Evolutionary conservation across 2,329 filamentous ascomycete genomes (phyloP).

Genomic region (Biscogniauxia mediterranea): DNA sequence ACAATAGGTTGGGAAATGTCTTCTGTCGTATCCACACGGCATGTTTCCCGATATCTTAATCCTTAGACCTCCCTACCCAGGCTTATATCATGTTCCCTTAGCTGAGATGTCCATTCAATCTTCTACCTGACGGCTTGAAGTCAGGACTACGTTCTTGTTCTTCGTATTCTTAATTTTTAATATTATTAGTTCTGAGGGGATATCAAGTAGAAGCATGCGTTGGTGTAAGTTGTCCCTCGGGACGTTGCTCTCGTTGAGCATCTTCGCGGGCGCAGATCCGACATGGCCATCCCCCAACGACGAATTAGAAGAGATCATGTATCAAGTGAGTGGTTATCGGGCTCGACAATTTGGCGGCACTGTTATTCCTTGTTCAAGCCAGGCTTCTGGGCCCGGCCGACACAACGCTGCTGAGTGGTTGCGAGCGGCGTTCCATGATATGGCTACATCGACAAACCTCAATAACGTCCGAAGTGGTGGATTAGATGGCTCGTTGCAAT

Average conservation of each 20-base stretch:
- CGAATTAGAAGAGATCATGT: slow-evolving; percentile 64
- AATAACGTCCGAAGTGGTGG: slow-evolving; percentile 46
- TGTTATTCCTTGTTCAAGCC: slow-evolving; percentile 56
- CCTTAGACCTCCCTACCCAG: not conserved
- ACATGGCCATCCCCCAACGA: slow-evolving; percentile 61
- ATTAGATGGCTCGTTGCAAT: slow-evolving; percentile 59
- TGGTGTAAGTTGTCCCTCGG: slow-evolving; percentile 28
- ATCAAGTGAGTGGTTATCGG: slow-evolving; percentile 54
- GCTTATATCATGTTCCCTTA: not conserved
- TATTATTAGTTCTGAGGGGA: not conserved
- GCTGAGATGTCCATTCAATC: not conserved
- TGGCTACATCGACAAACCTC: slow-evolving; percentile 52
- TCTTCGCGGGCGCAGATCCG: slow-evolving; percentile 43
- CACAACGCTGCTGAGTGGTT: slow-evolving; percentile 62
- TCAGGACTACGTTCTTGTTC: not conserved
- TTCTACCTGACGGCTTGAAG: not conserved
- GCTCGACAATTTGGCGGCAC: slow-evolving; percentile 54
- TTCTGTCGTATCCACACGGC: not conserved
- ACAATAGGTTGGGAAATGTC: not conserved
- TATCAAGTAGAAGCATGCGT: slow-evolving; percentile 28
- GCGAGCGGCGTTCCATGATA: slow-evolving; percentile 60
- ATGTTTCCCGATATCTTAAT: not conserved
- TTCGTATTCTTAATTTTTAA: slow-evolving; percentile 10
- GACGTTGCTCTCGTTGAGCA: slow-evolving; percentile 37
- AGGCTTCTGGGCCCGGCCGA: slow-evolving; percentile 52